These are phyloP conservation scores for Fusarium tupiense DNA, from an alignment of 2,329 filamentous ascomycete genomes.

Conservation along the genomic window DNA sequence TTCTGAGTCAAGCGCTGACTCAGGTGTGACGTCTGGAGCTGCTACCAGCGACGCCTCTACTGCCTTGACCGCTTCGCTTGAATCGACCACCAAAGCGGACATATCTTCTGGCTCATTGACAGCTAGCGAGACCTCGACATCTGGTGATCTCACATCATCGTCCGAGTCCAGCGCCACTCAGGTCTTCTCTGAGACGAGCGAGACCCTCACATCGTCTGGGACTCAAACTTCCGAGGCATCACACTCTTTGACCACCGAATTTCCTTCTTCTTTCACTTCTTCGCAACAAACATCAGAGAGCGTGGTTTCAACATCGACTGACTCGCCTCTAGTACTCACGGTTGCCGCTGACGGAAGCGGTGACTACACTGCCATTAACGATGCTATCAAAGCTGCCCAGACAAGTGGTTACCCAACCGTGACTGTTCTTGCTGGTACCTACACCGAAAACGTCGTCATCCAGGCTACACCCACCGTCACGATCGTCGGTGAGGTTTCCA, in stretches of 20 bases:
- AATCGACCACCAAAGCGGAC: not conserved
- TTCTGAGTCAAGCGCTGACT: not conserved
- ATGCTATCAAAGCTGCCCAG: slow-evolving; percentile 54
- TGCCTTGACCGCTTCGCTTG: not conserved
- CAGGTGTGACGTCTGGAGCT: not conserved
- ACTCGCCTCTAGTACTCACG: slow-evolving; percentile 48
- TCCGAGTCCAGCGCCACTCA: not conserved
- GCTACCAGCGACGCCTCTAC: too few species aligned
- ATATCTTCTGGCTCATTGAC: too few species aligned
- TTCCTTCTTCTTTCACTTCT: slow-evolving; percentile 21
- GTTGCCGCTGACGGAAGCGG: slow-evolving; percentile 56
- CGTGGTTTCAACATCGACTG: slow-evolving; percentile 25
- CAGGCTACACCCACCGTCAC: slow-evolving; percentile 54
- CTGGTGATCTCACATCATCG: not conserved
- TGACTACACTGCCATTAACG: slow-evolving; percentile 56
- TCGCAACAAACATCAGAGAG: slow-evolving; percentile 20
- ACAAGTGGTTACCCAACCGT: slow-evolving; percentile 54
- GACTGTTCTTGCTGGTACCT: slow-evolving; percentile 55
- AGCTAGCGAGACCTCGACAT: not conserved
- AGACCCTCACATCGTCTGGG: not conserved
- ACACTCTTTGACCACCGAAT: slow-evolving; percentile 4
- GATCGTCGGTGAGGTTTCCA: slow-evolving; percentile 50
- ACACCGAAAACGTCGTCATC: slow-evolving; percentile 54
- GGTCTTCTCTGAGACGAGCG: not conserved
- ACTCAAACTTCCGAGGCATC: not conserved